Conservation (phyloP, 169 alveolate genomes). For the Cryptosporidium canis region DNA sequence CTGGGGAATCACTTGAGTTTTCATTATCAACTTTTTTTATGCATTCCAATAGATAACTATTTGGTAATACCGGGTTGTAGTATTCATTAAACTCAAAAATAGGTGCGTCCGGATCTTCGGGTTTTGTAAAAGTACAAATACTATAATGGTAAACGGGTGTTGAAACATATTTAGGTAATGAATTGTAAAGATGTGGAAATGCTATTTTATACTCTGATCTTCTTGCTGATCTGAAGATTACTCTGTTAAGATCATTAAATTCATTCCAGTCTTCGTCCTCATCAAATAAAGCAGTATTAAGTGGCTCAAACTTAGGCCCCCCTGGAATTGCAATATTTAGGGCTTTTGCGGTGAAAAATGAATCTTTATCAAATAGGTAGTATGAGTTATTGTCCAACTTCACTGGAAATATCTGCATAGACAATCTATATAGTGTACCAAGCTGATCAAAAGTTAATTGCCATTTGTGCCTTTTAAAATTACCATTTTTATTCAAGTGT, state of each 20-base stretch:
- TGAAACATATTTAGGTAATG: conserved; percentile 94
- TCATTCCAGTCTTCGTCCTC: conserved; percentile 99
- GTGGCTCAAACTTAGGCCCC: conserved; percentile 99
- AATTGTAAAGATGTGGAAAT: conserved; percentile 98
- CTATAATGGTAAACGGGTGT: conserved; percentile 88
- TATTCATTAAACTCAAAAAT: conserved; percentile 29
- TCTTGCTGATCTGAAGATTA: conserved; percentile 93
- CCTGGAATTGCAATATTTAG: conserved; percentile 99
- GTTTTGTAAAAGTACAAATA: conserved; percentile 88
- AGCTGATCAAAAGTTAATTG: conserved; percentile 92
- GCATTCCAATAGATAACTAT: conserved; percentile 29
- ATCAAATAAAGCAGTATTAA: conserved; percentile 94
- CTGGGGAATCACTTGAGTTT: conserved; percentile 73
- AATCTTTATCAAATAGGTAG: conserved; percentile 94
- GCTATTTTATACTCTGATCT: conserved; percentile 99
- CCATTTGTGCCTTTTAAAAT: conserved; percentile 94
- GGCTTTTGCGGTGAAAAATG: conserved; percentile 99
- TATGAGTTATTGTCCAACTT: conserved; percentile 96
- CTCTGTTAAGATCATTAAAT: conserved; percentile 98
- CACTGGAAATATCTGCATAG: conserved; percentile 96
- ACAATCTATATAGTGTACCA: conserved; percentile 97
- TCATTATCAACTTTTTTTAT: conserved; percentile 75
- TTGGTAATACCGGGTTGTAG: conserved; percentile 45
- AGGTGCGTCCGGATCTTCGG: conserved; percentile 91
- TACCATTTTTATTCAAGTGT: conserved; percentile 85